These are phyloP conservation scores for Plasmodium yoelii DNA, from an alignment of 169 alveolate species.

Conservation along the genomic window DNA sequence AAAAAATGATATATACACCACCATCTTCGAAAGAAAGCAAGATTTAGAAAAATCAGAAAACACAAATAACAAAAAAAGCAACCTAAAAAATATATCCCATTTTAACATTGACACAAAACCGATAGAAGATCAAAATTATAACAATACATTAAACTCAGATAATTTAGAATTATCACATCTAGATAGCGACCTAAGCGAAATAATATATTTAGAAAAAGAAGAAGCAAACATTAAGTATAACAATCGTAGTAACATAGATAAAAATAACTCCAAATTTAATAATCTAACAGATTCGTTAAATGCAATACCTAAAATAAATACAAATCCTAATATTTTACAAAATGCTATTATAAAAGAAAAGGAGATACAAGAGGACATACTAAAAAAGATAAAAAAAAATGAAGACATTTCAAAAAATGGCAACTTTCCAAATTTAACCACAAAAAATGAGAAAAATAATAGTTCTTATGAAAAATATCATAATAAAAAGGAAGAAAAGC, in stretches of 20 bases:
- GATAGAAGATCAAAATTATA: background rate
- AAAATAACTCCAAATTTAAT: too few relatives aligned
- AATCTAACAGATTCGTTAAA: too few relatives aligned
- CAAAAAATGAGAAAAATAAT: background rate
- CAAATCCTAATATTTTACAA: background rate
- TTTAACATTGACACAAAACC: background rate
- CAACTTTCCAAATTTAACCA: background rate
- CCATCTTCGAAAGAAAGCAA: background rate
- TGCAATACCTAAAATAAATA: too few relatives aligned
- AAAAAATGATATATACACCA: constrained; percentile 25
- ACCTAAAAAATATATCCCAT: constrained; percentile 3
- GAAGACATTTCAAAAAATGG: background rate
- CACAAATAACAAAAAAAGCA: background rate
- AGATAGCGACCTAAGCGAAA: too few relatives aligned
- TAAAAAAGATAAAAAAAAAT: background rate
- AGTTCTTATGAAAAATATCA: background rate
- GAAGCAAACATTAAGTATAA: too few relatives aligned
- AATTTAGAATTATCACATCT: too few relatives aligned
- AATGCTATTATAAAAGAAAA: background rate
- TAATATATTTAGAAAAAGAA: too few relatives aligned
- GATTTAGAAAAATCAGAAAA: background rate
- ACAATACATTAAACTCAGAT: background rate
- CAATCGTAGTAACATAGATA: too few relatives aligned
- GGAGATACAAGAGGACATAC: background rate
- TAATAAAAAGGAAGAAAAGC: background rate